phyloP scores from a whole-genome alignment of 2,329 filamentous ascomycete genomes.

The Neofusicoccum laricinum region DNA sequence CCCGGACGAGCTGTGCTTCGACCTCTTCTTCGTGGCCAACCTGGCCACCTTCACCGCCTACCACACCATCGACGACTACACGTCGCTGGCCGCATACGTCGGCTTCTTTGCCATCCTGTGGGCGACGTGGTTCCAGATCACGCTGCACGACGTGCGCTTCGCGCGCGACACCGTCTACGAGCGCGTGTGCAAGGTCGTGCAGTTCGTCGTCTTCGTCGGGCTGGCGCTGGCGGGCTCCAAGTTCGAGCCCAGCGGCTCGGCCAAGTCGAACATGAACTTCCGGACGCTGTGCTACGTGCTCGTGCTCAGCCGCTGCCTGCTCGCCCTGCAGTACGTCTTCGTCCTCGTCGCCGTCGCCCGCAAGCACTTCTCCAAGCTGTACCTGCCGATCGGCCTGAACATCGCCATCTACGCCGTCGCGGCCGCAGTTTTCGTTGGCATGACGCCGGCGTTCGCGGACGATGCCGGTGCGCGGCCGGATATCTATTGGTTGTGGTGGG shows the following conservation, averaged over 20 bases:
- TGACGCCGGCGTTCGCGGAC: slow-evolving; percentile 33
- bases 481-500: slow-evolving; percentile 36
- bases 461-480: slow-evolving; percentile 18
- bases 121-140: slow-evolving; percentile 39
- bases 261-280: slow-evolving; percentile 27
- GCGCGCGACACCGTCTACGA: slow-evolving; percentile 38
- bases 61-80: slow-evolving; percentile 35
- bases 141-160: slow-evolving; percentile 40
- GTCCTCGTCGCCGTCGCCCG: slow-evolving; percentile 31
- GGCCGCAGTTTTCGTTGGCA: slow-evolving; percentile 30
- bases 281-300: slow-evolving; percentile 35
- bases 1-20: slow-evolving; percentile 38
- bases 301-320: slow-evolving; percentile 31
- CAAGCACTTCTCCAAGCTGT: slow-evolving; percentile 30
- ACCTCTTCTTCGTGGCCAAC: slow-evolving; percentile 35
- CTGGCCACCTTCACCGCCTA: slow-evolving; percentile 39
- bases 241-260: slow-evolving; percentile 29
- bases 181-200: slow-evolving; percentile 34
- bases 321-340: slow-evolving; percentile 32
- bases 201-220: slow-evolving; percentile 38
- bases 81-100: slow-evolving; percentile 34
- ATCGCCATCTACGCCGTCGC: slow-evolving; percentile 27
- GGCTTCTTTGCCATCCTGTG: slow-evolving; percentile 39
- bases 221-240: slow-evolving; percentile 34
- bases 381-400: slow-evolving; percentile 32